A percentile compares a stretch with the other conserved stretches of the same genome.
phyloP scores from a whole-genome alignment of 2,329 filamentous ascomycete species.

The Lachnellula suecica region DNA sequence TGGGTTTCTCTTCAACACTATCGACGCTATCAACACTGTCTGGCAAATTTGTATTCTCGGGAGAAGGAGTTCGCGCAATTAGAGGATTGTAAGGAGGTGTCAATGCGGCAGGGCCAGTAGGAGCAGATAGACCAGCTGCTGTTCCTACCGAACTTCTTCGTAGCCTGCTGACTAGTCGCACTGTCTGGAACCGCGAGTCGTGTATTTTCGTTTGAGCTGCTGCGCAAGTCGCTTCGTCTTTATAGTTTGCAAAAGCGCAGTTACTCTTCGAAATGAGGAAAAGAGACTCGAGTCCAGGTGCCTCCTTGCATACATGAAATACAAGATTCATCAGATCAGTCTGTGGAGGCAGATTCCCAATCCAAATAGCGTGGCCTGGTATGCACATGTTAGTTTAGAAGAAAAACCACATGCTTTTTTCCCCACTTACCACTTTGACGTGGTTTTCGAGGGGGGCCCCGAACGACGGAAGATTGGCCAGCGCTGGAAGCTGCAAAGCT shows the following conservation, averaged over 20 bases:
- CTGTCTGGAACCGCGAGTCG: conserved; percentile 84
- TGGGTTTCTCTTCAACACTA: conserved; percentile 7
- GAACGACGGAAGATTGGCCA: conserved; percentile 43
- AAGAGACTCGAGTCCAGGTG: conserved; percentile 76
- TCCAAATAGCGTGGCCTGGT: conserved; percentile 90
- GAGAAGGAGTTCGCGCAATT: conserved; percentile 23
- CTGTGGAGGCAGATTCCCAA: conserved; percentile 87
- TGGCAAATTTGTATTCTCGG: conserved; percentile 34
- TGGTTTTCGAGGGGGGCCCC: conserved; percentile 56
- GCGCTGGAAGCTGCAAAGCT: conserved; percentile 31
- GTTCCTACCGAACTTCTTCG: conserved; percentile 52
- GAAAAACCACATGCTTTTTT: conserved; percentile 1
- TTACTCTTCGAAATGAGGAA: conserved; percentile 97
- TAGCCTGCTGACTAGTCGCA: conserved; percentile 81
- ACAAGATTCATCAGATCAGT: conserved; percentile 83
- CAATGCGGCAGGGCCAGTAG: conserved; percentile 31
- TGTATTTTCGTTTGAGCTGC: conserved; percentile 82
- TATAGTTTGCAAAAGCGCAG: conserved; percentile 95
- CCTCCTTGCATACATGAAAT: conserved; percentile 81
- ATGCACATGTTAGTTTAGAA: conserved; percentile 37
- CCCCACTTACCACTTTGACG: conserved; percentile 57
- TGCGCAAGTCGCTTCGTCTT: conserved; percentile 72
- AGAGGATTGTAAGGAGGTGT: conserved; percentile 21
- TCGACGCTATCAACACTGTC: too few species aligned
- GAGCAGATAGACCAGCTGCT: conserved; percentile 25